phyloP scores from a whole-genome alignment of 805 yeast species.

The Ogataea parapolymorpha region DNA sequence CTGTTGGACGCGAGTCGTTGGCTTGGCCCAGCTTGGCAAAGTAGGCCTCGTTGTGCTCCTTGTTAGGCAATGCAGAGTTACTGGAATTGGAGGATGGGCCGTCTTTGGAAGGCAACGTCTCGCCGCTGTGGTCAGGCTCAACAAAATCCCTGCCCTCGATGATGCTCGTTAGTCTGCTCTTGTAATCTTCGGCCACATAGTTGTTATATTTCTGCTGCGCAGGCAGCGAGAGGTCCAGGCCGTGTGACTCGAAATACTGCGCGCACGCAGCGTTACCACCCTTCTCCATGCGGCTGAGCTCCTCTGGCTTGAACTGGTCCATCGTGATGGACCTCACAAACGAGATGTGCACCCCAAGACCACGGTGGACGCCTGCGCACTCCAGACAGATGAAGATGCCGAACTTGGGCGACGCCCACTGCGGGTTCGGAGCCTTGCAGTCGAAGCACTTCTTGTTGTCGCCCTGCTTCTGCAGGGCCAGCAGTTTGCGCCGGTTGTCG shows the following conservation, averaged over 20 bases:
- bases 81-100: constrained; percentile 3
- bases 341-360: constrained; percentile 94
- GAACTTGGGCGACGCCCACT: constrained; percentile 98
- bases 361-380: constrained; percentile 96
- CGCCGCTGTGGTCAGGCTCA: constrained; percentile 57
- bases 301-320: constrained; percentile 98
- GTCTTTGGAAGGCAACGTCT: constrained; percentile 36
- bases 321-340: constrained; percentile 95
- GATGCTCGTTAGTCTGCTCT: constrained; percentile 69
- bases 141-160: constrained; percentile 71
- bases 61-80: constrained; percentile 29
- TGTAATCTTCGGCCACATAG: constrained; percentile 91
- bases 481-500: constrained; percentile 76
- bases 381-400: constrained; percentile 96
- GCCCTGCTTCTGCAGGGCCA: constrained; percentile 76
- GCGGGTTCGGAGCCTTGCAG: constrained; percentile 94
- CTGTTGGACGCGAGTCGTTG: constrained; percentile 69
- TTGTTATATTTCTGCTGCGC: constrained; percentile 80
- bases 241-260: constrained; percentile 65
- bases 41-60: constrained; percentile 71
- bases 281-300: constrained; percentile 81
- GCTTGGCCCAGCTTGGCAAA: constrained; percentile 75
- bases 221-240: constrained; percentile 61
- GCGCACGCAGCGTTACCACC: constrained; percentile 87
- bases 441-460: constrained; percentile 89